Evolutionary conservation across 768 basidiomycete species (phyloP).

Genomic region (Pulveroboletus ravenelii): DNA sequence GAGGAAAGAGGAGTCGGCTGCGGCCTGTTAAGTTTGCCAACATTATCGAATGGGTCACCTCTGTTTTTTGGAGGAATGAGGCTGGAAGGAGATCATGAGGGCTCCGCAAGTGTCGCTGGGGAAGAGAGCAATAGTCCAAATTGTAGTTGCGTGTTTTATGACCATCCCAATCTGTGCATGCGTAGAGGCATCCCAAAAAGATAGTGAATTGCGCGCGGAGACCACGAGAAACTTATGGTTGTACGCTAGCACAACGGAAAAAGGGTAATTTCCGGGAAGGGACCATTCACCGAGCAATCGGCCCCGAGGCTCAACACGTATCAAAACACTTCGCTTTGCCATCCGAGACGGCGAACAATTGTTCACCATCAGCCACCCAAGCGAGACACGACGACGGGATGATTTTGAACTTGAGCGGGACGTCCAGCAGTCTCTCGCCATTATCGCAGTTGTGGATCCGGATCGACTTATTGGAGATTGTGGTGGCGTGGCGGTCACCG

Average conservation of each 20-base stretch:
- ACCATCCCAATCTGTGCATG: not conserved
- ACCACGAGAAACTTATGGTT: not conserved
- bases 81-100: not conserved
- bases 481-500: not conserved
- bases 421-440: not conserved
- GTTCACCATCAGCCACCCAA: not conserved
- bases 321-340: not conserved
- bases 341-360: not conserved
- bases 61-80: too few species aligned
- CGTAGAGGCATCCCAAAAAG: slow-evolving; percentile 1
- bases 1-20: not conserved
- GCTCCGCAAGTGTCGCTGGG: not conserved
- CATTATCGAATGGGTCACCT: too few species aligned
- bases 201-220: accelerated
- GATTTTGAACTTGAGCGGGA: not conserved
- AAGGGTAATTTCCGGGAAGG: not conserved
- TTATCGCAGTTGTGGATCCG: not conserved
- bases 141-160: not conserved
- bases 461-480: not conserved
- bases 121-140: slow-evolving; percentile 1
- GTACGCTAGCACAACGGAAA: not conserved
- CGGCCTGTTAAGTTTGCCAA: too few species aligned
- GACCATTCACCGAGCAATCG: too few species aligned
- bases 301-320: not conserved
- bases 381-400: not conserved